Conservation (phyloP, 2,329 filamentous ascomycete genomes). For the Metarhizium sp. region DNA sequence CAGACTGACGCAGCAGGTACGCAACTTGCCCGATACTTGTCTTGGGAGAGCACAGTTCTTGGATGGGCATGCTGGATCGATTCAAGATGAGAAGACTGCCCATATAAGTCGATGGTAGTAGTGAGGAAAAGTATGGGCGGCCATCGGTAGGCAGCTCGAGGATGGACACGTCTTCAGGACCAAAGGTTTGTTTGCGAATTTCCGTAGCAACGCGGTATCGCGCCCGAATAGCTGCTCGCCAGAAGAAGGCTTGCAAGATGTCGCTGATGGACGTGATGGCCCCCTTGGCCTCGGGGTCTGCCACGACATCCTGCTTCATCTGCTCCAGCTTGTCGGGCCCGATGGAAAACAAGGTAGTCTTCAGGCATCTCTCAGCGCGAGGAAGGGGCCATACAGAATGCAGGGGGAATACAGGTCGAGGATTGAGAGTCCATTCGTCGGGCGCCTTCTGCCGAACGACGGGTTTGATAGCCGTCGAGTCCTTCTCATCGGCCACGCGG, state of each 20-base stretch:
- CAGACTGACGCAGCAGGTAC: conserved; percentile 14
- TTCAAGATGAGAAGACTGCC: conserved; percentile 19
- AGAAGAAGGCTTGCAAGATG: conserved; percentile 30
- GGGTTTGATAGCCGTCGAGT: background rate
- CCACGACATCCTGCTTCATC: conserved; percentile 20
- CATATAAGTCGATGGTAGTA: conserved; percentile 19
- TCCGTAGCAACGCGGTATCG: conserved; percentile 22
- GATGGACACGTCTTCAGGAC: conserved; percentile 17
- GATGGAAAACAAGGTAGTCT: conserved; percentile 23
- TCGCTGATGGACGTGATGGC: conserved; percentile 23
- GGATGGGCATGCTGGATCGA: conserved; percentile 14
- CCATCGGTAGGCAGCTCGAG: conserved; percentile 24
- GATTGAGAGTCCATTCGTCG: conserved; percentile 9
- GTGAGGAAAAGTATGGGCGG: conserved; percentile 19
- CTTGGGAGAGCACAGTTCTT: conserved; percentile 16
- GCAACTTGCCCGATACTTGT: conserved; percentile 18
- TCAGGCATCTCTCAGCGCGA: conserved; percentile 16
- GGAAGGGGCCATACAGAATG: conserved; percentile 20
- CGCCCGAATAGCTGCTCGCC: conserved; percentile 25
- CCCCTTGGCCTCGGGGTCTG: conserved; percentile 15
- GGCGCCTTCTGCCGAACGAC: background rate
- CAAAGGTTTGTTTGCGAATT: conserved; percentile 9
- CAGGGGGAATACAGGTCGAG: conserved; percentile 15
- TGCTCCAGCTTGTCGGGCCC: conserved; percentile 16
- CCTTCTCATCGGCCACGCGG: background rate